A percentile compares a stretch with the other conserved stretches of the same genome.
Conservation (phyloP, 257 asterid genomes). For the Solanum habrochaites region DNA sequence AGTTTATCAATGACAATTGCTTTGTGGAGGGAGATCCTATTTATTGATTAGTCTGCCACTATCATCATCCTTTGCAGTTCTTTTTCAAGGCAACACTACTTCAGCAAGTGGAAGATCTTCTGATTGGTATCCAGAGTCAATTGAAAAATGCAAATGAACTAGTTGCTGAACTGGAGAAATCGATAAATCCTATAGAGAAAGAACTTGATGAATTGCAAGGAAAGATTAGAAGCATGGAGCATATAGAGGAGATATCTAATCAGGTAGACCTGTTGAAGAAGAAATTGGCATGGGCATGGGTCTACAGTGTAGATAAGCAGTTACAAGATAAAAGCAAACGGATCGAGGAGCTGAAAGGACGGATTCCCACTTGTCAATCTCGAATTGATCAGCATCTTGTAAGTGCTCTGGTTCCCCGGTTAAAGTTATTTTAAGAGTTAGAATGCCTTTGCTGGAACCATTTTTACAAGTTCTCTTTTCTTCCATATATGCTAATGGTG, state of each 20-base stretch:
- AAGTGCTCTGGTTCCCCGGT: conserved; percentile 4
- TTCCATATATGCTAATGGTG: not conserved
- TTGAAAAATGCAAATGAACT: conserved; percentile 43
- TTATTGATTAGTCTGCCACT: not conserved
- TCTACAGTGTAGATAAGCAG: conserved; percentile 57
- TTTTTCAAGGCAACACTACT: conserved; percentile 97
- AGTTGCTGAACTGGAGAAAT: conserved; percentile 66
- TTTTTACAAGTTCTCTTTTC: not conserved
- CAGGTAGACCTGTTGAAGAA: conserved; percentile 53
- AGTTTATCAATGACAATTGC: not conserved
- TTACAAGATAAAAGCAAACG: conserved; percentile 32
- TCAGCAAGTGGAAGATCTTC: conserved; percentile 74
- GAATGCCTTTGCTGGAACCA: not conserved
- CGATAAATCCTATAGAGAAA: conserved; percentile 54
- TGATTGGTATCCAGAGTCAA: conserved; percentile 50
- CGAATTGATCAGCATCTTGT: conserved; percentile 59
- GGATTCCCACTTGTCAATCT: conserved; percentile 59
- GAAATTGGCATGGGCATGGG: conserved; percentile 95
- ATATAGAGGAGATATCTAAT: conserved; percentile 67
- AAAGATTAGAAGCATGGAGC: conserved; percentile 72
- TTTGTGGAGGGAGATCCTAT: not conserved
- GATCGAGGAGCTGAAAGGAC: conserved; percentile 49
- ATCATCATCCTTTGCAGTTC: conserved; percentile 42
- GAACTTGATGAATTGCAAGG: conserved; percentile 79
- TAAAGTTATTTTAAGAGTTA: not conserved